Conservation (phyloP, 805 yeast genomes). For the Kazachstania bromeliacearum region DNA sequence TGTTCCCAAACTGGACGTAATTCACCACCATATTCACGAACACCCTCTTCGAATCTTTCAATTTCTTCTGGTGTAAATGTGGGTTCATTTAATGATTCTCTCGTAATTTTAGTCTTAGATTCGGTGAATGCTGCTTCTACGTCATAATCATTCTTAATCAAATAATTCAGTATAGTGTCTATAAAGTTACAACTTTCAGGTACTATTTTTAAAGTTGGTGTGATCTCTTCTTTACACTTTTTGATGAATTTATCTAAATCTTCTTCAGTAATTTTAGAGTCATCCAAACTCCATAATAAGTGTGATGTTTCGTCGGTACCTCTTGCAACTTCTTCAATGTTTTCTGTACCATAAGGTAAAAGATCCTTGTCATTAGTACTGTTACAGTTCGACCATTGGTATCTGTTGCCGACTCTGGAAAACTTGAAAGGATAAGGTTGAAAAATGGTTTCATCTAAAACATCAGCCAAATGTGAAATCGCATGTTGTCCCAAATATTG, state of each 20-base stretch:
- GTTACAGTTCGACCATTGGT: conserved; percentile 25
- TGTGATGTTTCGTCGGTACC: conserved; percentile 63
- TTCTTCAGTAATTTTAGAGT: conserved; percentile 17
- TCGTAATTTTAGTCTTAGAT: conserved; percentile 39
- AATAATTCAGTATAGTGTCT: conserved; percentile 56
- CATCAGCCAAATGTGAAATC: conserved; percentile 16
- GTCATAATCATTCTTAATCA: conserved; percentile 46
- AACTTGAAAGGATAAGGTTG: conserved; percentile 24
- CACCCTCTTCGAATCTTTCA: conserved; percentile 62
- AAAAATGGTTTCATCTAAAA: conserved; percentile 10
- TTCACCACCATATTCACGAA: conserved; percentile 66
- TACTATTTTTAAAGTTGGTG: conserved; percentile 43
- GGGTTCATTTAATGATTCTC: conserved; percentile 65
- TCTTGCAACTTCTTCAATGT: conserved; percentile 38
- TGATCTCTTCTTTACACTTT: conserved; percentile 43
- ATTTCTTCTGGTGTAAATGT: conserved; percentile 58
- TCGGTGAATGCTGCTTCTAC: conserved; percentile 37
- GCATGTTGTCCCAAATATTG: conserved; percentile 25
- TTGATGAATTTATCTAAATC: conserved; percentile 46
- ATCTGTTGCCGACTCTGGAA: conserved; percentile 18
- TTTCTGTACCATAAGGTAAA: background rate
- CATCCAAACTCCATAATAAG: conserved; percentile 53
- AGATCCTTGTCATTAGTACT: conserved; percentile 2
- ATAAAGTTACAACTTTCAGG: conserved; percentile 72
- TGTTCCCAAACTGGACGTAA: conserved; percentile 60